Evolutionary conservation across 202 grass and related monocot genomes (phyloP).

Genomic region (Schoenoplectus triqueter): DNA sequence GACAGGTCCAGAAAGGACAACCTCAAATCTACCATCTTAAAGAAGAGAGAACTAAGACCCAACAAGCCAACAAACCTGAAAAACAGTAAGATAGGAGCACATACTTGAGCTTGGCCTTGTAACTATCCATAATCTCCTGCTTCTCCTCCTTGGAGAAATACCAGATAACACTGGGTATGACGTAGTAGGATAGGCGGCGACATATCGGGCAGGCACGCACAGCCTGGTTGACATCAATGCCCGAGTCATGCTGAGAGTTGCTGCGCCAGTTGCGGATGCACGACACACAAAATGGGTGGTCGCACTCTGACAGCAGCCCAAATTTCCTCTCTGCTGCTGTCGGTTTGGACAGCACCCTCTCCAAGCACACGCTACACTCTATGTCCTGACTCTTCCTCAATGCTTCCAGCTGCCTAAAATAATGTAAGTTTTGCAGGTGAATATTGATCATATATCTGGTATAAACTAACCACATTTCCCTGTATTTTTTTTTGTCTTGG

Average conservation of each 20-base stretch:
- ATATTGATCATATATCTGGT: not conserved
- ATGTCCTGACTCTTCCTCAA: constrained; percentile 78
- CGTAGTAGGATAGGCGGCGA: constrained; percentile 70
- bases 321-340: constrained; percentile 74
- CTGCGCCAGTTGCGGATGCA: constrained; percentile 93
- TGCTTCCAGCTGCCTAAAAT: constrained; percentile 48
- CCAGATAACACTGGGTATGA: constrained; percentile 79
- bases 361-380: constrained; percentile 85
- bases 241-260: constrained; percentile 63
- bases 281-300: constrained; percentile 86
- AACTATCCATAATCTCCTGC: constrained; percentile 72
- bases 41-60: constrained; percentile 13
- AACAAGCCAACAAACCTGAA: not conserved
- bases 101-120: constrained; percentile 92
- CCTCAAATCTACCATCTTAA: not conserved
- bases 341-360: constrained; percentile 70
- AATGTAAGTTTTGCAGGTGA: not conserved
- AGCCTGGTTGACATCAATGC: constrained; percentile 81
- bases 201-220: constrained; percentile 87
- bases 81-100: constrained; percentile 31
- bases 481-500: not conserved
- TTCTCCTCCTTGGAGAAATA: constrained; percentile 87
- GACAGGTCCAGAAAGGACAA: not conserved
- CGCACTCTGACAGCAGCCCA: constrained; percentile 82
- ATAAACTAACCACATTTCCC: not conserved